Percentiles rank a stretch among this genome's conserved stretches.
phyloP scores from a whole-genome alignment of 495 filamentous ascomycete genomes.

The Acidomyces sp. region DNA sequence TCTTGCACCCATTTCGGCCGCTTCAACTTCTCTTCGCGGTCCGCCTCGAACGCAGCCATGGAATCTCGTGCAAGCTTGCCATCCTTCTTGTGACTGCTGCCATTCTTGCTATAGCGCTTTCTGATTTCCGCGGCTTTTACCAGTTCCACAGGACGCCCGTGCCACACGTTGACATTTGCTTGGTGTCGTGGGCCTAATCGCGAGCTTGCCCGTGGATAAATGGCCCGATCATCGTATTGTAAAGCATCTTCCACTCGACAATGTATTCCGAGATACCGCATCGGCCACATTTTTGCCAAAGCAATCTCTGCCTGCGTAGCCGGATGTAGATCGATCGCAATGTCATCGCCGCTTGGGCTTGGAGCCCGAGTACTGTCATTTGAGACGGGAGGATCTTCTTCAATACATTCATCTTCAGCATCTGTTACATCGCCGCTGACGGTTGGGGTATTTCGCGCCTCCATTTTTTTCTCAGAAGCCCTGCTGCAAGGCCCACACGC shows the following conservation, averaged over 20 bases:
- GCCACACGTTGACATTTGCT: constrained; percentile 73
- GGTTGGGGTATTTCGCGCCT: constrained; percentile 75
- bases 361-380: constrained; percentile 25
- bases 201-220: constrained; percentile 90
- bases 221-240: constrained; percentile 87
- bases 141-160: constrained; percentile 69
- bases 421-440: constrained; percentile 42
- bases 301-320: constrained; percentile 83
- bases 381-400: constrained; percentile 51
- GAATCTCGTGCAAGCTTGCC: constrained; percentile 66
- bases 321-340: constrained; percentile 43
- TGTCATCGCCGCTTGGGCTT: constrained; percentile 34
- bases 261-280: constrained; percentile 89
- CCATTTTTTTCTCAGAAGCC: constrained; percentile 81
- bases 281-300: constrained; percentile 88
- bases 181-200: constrained; percentile 86
- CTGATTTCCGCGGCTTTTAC: constrained; percentile 81
- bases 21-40: constrained; percentile 60
- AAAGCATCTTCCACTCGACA: constrained; percentile 92
- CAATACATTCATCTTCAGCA: constrained; percentile 59
- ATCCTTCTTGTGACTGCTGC: constrained; percentile 50
- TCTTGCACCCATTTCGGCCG: constrained; percentile 90
- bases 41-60: constrained; percentile 63
- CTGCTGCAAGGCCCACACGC: constrained; percentile 91
- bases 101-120: constrained; percentile 52